These are phyloP conservation scores for Scleroderma citrinum DNA, from an alignment of 768 basidiomycete genomes.

Conservation along the genomic window DNA sequence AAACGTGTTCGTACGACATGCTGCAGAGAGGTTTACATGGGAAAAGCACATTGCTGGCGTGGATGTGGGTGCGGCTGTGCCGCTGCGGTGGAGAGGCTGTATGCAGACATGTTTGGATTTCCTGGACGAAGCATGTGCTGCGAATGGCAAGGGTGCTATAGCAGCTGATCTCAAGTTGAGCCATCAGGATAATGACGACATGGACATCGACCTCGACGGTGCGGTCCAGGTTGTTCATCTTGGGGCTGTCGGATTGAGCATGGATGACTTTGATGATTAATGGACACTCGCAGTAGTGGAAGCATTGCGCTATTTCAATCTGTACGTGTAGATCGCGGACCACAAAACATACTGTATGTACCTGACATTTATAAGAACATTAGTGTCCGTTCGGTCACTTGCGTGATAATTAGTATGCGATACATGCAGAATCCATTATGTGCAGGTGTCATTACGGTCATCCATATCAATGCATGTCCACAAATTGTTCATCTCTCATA, in stretches of 20 bases:
- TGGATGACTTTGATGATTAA: constrained; percentile 25
- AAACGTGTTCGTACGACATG: constrained; percentile 46
- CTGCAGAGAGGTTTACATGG: constrained; percentile 65
- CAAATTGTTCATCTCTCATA: neutral
- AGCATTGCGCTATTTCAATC: constrained; percentile 3
- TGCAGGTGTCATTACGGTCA: no score
- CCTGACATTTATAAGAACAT: no score
- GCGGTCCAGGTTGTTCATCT: constrained; percentile 21
- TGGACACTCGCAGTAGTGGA: neutral
- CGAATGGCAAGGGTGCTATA: neutral
- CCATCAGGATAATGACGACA: neutral
- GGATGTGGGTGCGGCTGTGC: constrained; percentile 47
- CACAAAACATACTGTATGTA: neutral
- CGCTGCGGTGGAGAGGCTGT: constrained; percentile 68
- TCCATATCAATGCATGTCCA: no score
- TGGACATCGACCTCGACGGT: constrained; percentile 4
- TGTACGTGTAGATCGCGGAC: neutral
- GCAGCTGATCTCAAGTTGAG: neutral
- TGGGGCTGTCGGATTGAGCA: constrained; percentile 6
- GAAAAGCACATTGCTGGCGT: constrained; percentile 47
- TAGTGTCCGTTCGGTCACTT: no score
- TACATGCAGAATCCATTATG: no score
- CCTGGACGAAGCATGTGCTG: constrained; percentile 29
- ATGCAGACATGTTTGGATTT: constrained; percentile 56
- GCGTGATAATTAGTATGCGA: no score